phyloP scores from a whole-genome alignment of 208 protist species.

The Acanthamoeba polyphaga region DNA sequence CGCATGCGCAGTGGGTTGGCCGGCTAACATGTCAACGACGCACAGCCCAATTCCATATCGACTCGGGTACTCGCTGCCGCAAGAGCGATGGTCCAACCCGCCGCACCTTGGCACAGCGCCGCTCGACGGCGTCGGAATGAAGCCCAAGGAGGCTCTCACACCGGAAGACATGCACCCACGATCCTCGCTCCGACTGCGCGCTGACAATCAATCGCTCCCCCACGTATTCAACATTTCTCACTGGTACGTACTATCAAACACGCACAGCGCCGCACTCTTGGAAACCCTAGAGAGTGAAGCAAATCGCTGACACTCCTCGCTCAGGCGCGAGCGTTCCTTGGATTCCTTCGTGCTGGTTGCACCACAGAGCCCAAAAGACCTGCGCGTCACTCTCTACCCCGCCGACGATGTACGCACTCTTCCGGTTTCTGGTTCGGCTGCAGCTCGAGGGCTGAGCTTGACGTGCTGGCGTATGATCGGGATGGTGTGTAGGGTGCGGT shows the following conservation, averaged over 20 bases:
- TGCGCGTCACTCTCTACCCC: neutral
- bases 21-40: neutral
- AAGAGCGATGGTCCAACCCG: neutral
- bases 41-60: neutral
- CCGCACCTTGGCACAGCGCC: neutral
- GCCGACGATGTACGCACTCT: neutral
- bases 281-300: neutral
- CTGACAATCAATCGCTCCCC: neutral
- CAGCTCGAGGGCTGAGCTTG: no score
- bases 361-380: no score
- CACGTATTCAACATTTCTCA: conserved; percentile 13
- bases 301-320: no score
- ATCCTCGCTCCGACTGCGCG: neutral
- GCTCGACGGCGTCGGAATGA: neutral
- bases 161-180: neutral
- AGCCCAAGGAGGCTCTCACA: neutral
- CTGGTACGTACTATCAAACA: neutral
- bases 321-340: neutral
- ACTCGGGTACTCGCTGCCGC: neutral
- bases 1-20: neutral
- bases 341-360: conserved; percentile 9
- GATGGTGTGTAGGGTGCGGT: neutral
- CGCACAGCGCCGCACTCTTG: neutral
- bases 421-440: no score
- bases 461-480: neutral